These are phyloP conservation scores for Epichloe coenophiala DNA, from an alignment of 2,329 filamentous ascomycete genomes.

Conservation along the genomic window DNA sequence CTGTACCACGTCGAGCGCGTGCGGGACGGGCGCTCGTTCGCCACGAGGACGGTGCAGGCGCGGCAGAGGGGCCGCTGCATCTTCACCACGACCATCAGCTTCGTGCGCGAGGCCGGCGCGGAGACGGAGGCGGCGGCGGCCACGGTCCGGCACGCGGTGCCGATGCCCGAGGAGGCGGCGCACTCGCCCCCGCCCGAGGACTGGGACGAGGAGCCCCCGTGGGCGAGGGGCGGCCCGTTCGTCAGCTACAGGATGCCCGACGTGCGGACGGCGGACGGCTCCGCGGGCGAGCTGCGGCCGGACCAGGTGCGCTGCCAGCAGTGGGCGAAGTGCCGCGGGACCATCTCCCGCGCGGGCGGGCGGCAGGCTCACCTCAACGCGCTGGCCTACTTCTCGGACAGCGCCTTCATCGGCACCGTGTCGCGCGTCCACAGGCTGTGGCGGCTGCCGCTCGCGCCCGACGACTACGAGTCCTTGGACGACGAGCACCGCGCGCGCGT, in stretches of 20 bases:
- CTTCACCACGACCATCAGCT: slow-evolving; percentile 90
- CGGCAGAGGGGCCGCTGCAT: slow-evolving; percentile 78
- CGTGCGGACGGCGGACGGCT: too few relatives aligned
- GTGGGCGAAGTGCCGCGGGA: slow-evolving; percentile 64
- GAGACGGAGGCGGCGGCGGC: too few relatives aligned
- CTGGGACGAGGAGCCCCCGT: slow-evolving; percentile 31
- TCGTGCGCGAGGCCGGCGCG: slow-evolving; percentile 57
- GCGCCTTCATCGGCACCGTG: slow-evolving; percentile 85
- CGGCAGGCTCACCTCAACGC: slow-evolving; percentile 73
- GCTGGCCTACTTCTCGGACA: slow-evolving; percentile 86
- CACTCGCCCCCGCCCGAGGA: slow-evolving; percentile 24
- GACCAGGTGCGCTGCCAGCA: slow-evolving; percentile 55
- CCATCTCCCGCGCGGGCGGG: slow-evolving; percentile 59
- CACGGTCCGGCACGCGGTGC: slow-evolving; percentile 51
- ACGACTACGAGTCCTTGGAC: slow-evolving; percentile 39
- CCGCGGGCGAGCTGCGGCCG: slow-evolving; percentile 25
- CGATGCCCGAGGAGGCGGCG: slow-evolving; percentile 38
- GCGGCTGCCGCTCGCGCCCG: slow-evolving; percentile 47
- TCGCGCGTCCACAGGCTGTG: slow-evolving; percentile 68
- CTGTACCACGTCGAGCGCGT: slow-evolving; percentile 93
- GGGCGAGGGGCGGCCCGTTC: slow-evolving; percentile 36
- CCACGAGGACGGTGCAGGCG: slow-evolving; percentile 91
- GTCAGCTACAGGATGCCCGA: slow-evolving; percentile 29
- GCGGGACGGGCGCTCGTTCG: slow-evolving; percentile 77
- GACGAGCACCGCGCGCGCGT: slow-evolving; percentile 23